Conservation (phyloP, 192 early-diverging fungal genomes). For the Umbelopsis vinacea region DNA sequence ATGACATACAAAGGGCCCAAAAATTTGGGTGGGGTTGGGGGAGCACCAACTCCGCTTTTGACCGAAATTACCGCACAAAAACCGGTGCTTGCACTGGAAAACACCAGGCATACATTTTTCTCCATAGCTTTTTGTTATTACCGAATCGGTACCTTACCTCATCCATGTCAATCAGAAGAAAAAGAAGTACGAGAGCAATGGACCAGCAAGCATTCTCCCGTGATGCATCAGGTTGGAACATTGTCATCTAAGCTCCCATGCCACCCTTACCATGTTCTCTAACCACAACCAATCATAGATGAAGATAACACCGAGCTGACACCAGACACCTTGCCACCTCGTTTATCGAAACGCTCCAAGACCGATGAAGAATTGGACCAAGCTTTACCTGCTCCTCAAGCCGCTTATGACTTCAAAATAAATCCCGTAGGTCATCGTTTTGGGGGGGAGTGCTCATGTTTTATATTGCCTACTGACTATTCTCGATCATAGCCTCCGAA, state of each 20-base stretch:
- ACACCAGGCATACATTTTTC: too few relatives aligned
- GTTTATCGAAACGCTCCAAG: background rate
- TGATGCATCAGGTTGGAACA: conserved; percentile 11
- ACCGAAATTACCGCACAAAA: too few relatives aligned
- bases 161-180: conserved; percentile 4
- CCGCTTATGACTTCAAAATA: conserved; percentile 31
- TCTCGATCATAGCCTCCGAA: conserved; percentile 48
- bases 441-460: background rate
- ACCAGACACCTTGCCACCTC: background rate
- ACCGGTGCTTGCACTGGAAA: too few relatives aligned
- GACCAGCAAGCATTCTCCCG: background rate
- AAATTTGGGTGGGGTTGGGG: too few relatives aligned
- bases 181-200: background rate
- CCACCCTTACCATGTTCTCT: background rate
- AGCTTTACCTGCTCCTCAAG: conserved; percentile 5
- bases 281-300: background rate
- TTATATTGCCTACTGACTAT: background rate
- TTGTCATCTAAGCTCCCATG: background rate
- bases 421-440: conserved; percentile 20
- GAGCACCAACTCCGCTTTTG: too few relatives aligned
- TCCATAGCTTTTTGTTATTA: too few relatives aligned
- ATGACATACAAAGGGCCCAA: too few relatives aligned
- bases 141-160: background rate
- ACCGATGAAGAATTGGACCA: background rate
- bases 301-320: background rate